These are phyloP conservation scores for Hymenoscyphus linearis DNA, from an alignment of 2,329 filamentous ascomycete genomes.

Conservation along the genomic window DNA sequence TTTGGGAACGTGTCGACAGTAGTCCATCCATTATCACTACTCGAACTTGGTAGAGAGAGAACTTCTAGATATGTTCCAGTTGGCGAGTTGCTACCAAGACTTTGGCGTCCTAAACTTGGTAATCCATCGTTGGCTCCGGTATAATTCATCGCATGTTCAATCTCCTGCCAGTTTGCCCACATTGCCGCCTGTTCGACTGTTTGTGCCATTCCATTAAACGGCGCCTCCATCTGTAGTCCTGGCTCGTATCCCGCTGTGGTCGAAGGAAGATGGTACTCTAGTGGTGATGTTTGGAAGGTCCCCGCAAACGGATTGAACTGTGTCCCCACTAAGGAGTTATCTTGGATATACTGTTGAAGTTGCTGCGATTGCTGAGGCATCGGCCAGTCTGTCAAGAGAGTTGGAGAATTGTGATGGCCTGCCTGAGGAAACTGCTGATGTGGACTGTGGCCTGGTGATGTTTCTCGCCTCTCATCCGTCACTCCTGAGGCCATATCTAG, in stretches of 20 bases:
- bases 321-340: constrained; percentile 31
- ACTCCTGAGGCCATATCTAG: constrained; percentile 31
- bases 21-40: constrained; percentile 81
- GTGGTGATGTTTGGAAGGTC: constrained; percentile 30
- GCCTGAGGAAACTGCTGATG: constrained; percentile 33
- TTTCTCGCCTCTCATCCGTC: constrained; percentile 29
- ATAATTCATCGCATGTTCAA: constrained; percentile 62
- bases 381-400: constrained; percentile 55
- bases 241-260: constrained; percentile 56
- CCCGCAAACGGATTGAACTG: constrained; percentile 30
- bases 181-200: constrained; percentile 53
- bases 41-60: constrained; percentile 72
- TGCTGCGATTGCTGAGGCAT: constrained; percentile 37
- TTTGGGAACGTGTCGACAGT: constrained; percentile 72
- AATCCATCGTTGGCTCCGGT: constrained; percentile 41
- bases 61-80: constrained; percentile 81
- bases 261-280: constrained; percentile 37
- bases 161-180: constrained; percentile 76
- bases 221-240: constrained; percentile 53
- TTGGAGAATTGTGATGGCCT: constrained; percentile 43
- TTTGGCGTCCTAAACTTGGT: constrained; percentile 41
- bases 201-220: constrained; percentile 54
- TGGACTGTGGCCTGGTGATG: constrained; percentile 38
- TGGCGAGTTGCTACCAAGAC: constrained; percentile 59
- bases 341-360: constrained; percentile 31